Evolutionary conservation across 257 asterid genomes (phyloP).

Genomic region (Coffea canephora): DNA sequence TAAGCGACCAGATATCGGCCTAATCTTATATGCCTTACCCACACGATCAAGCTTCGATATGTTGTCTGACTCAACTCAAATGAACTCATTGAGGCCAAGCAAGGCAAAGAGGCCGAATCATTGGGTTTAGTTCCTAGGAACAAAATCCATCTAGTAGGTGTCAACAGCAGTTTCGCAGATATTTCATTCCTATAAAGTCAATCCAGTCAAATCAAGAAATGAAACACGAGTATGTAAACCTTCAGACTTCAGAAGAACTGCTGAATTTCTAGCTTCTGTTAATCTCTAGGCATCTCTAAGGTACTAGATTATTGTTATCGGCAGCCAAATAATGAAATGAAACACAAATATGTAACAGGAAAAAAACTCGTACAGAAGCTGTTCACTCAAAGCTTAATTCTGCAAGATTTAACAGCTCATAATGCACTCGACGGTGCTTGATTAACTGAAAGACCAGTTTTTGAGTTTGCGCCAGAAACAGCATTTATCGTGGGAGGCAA

Average conservation of each 20-base stretch:
- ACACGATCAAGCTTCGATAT: neutral
- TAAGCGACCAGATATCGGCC: neutral
- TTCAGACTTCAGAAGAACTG: neutral
- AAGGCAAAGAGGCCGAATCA: neutral
- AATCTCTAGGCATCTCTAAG: neutral
- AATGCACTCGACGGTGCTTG: conserved; percentile 18
- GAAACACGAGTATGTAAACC: neutral
- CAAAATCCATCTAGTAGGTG: neutral
- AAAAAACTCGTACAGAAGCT: neutral
- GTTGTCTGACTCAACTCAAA: neutral
- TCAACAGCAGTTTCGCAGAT: neutral
- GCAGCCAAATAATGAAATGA: neutral
- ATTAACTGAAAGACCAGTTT: conserved; percentile 21
- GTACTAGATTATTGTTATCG: neutral
- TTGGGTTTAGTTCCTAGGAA: neutral
- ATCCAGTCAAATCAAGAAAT: neutral
- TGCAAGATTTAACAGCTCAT: neutral
- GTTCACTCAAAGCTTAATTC: neutral
- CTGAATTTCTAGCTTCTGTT: neutral
- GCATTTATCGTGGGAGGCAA: conserved; percentile 17
- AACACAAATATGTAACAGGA: no score
- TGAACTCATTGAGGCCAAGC: neutral
- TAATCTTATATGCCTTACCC: neutral
- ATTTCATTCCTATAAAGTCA: neutral
- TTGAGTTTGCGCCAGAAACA: conserved; percentile 14